Base-by-base conservation (phyloP, 2,329 filamentous ascomycete genomes). In the Phialophora verrucosa region DNA sequence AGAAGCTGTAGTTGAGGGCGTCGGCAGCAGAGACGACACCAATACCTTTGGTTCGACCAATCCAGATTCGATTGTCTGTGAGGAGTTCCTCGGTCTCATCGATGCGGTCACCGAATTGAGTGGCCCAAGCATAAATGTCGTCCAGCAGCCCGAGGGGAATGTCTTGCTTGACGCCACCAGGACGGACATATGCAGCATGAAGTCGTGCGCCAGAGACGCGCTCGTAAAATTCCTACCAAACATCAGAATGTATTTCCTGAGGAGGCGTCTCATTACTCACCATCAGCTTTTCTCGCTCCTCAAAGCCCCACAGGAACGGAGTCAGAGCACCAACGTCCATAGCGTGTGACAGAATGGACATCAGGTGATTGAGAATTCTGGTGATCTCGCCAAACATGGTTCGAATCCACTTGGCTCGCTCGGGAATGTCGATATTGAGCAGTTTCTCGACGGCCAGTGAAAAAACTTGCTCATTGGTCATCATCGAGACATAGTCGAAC, bases 281-380 rank as follows among this genome's bases (percentile, higher is more conserved):
- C 96, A 99, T 99, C 66, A 99, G 86, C 87, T 99, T 99, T 84
- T 99, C 95, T 86, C 95, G 91, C 84, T 99, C 95, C 83, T 99
- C 95, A 79, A 99, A 99, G 68, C 95, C 95, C 95, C 95, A 99
- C 83, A 99, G 81, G 87, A 99, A 99, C 73, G 95, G 95, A 65
- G 95, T 99, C 78, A 99, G 82, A 72, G 95, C 95, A 82, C 95
- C 95, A 78, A 99, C 95, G 80, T 99, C 95, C 95, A 97, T 97
- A 78, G 93, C 93, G 85, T 98, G 94, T 64, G 94, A 96, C 70
- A 98, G 83, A 65, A 99, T 90, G 42, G 93, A 96, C 95, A 99
- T 99, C 75, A 98, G 87, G 79, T 99, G 96, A 85, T 99, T 99
- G 75, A 98, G 83, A 70, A 99, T 79, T 76, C 95, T 88, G 47